These are phyloP conservation scores for Raffaelea ambrosiae DNA, from an alignment of 2,329 filamentous ascomycete species.

Conservation along the genomic window DNA sequence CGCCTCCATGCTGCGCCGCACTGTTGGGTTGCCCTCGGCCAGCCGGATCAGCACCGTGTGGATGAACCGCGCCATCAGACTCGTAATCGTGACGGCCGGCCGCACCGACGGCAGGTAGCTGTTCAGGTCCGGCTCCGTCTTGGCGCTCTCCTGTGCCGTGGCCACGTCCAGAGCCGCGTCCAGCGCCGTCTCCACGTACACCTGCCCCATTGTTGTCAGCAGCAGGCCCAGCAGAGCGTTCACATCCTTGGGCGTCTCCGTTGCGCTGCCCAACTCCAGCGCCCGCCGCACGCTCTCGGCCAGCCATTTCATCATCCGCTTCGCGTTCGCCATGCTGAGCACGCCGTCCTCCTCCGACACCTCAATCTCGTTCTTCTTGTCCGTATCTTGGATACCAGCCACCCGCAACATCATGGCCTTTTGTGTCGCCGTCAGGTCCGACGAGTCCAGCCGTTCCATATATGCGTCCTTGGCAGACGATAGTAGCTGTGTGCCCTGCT, in stretches of 20 bases:
- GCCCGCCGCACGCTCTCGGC: constrained; percentile 89
- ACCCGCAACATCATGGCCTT: constrained; percentile 85
- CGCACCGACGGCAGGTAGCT: constrained; percentile 72
- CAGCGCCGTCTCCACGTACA: constrained; percentile 60
- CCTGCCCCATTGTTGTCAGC: constrained; percentile 78
- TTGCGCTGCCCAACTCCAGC: constrained; percentile 78
- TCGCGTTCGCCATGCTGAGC: constrained; percentile 77
- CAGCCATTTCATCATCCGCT: constrained; percentile 95
- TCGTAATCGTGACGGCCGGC: constrained; percentile 78
- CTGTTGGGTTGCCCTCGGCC: constrained; percentile 81
- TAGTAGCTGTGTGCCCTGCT: constrained; percentile 81
- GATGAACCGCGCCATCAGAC: constrained; percentile 89
- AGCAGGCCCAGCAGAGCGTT: constrained; percentile 75
- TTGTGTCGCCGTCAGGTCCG: constrained; percentile 79
- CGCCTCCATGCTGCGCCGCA: constrained; percentile 82
- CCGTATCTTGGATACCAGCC: constrained; percentile 71
- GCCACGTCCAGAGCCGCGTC: constrained; percentile 67
- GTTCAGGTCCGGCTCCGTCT: constrained; percentile 75
- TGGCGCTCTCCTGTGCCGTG: constrained; percentile 66
- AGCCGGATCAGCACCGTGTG: constrained; percentile 84
- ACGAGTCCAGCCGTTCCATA: constrained; percentile 78
- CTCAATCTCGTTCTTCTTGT: constrained; percentile 78
- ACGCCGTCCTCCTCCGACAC: constrained; percentile 84
- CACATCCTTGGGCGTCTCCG: constrained; percentile 90
- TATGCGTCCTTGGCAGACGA: constrained; percentile 86